A percentile compares a stretch with the other conserved stretches of the same genome.
These are phyloP conservation scores for Colletotrichum filicis DNA, from an alignment of 2,329 filamentous ascomycete genomes.

Conservation along the genomic window DNA sequence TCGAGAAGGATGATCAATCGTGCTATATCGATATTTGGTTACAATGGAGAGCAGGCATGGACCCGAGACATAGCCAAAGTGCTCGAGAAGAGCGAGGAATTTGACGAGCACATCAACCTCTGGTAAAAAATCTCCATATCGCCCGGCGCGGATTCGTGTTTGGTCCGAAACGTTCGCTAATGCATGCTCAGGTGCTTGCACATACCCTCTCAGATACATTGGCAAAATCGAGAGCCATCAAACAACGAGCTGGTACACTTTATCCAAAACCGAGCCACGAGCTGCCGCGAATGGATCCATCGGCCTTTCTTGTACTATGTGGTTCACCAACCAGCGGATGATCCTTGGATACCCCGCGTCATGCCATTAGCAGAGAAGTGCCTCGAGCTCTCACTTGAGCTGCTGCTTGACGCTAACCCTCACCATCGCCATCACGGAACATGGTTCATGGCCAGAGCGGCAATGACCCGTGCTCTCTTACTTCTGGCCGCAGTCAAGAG, in stretches of 20 bases:
- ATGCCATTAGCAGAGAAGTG: constrained; percentile 37
- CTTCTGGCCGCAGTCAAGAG: constrained; percentile 41
- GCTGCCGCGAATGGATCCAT: constrained; percentile 42
- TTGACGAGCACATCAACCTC: constrained; percentile 39
- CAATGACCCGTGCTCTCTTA: constrained; percentile 39
- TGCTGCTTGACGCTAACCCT: constrained; percentile 37
- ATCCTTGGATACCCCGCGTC: constrained; percentile 31
- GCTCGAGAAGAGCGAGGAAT: constrained; percentile 36
- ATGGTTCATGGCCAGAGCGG: constrained; percentile 40
- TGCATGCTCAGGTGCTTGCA: constrained; percentile 31
- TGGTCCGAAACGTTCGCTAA: not conserved
- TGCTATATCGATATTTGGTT: constrained; percentile 14
- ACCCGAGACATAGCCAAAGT: constrained; percentile 35
- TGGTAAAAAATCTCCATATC: constrained; percentile 26
- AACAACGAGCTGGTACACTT: constrained; percentile 38
- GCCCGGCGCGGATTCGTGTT: not conserved
- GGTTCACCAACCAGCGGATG: constrained; percentile 37
- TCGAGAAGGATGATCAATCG: constrained; percentile 40
- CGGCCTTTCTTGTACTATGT: constrained; percentile 44
- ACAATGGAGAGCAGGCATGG: constrained; percentile 38
- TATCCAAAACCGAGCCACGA: constrained; percentile 38
- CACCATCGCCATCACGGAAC: constrained; percentile 47
- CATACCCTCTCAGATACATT: constrained; percentile 35
- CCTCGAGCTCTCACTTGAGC: constrained; percentile 37
- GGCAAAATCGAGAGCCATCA: constrained; percentile 24